Evolutionary conservation across 768 basidiomycete genomes (phyloP).

Genomic region (Hygrophoropsis aurantiaca): DNA sequence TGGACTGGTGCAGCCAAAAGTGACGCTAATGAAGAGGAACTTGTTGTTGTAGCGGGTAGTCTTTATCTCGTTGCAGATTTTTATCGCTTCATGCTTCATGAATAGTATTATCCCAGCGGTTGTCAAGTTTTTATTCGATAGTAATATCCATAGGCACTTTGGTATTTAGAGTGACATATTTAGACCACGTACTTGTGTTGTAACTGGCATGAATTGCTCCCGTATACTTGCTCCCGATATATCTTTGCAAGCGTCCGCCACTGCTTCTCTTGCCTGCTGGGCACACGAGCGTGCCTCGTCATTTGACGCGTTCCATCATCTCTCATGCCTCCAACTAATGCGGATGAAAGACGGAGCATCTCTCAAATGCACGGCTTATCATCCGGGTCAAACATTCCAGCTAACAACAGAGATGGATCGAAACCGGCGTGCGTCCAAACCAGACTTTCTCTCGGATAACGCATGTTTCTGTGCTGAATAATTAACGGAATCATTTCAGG

Average conservation of each 20-base stretch:
- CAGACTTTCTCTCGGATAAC: too few relatives aligned
- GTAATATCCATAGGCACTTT: neutral
- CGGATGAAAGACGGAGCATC: slow-evolving; percentile 9
- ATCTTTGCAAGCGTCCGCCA: too few relatives aligned
- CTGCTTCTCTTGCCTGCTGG: too few relatives aligned
- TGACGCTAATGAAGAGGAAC: slow-evolving; percentile 27
- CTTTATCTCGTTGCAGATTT: slow-evolving; percentile 94
- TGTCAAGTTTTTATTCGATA: neutral
- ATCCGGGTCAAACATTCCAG: slow-evolving; percentile 5
- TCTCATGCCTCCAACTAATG: neutral
- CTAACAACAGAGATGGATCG: slow-evolving; percentile 32
- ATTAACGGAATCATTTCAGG: too few relatives aligned
- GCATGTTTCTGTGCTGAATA: too few relatives aligned
- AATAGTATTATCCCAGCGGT: neutral
- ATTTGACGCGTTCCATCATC: neutral
- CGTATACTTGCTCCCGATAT: too few relatives aligned
- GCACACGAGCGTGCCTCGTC: too few relatives aligned
- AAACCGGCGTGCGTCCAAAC: slow-evolving; percentile 10
- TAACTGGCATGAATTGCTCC: neutral
- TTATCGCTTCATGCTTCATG: slow-evolving; percentile 56
- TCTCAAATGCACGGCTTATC: slow-evolving; percentile 8
- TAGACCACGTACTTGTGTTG: neutral
- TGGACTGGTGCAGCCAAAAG: slow-evolving; percentile 31
- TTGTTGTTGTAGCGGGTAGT: slow-evolving; percentile 85
- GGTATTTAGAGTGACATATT: too few relatives aligned